A percentile compares a stretch with the other conserved stretches of the same genome.
Evolutionary conservation across 129 eudicot species (phyloP).

Genomic region (Gnaphalium uliginosum): DNA sequence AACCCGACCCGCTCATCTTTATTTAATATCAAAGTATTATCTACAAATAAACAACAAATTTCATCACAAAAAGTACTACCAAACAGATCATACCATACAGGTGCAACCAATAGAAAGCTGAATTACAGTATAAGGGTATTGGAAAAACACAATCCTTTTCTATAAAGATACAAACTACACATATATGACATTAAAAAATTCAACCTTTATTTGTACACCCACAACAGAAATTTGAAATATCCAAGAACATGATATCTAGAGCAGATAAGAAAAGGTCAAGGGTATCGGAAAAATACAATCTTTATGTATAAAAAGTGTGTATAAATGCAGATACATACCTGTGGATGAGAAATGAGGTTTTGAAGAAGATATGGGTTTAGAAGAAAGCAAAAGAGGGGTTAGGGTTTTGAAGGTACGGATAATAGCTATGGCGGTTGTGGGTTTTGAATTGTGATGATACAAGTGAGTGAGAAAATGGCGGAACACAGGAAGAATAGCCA

Average conservation of each 20-base stretch:
- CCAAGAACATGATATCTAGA: no score
- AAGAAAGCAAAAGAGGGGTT: slow-evolving; percentile 37
- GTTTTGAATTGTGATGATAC: slow-evolving; percentile 31
- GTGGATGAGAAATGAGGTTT: slow-evolving; percentile 33
- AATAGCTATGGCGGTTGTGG: slow-evolving; percentile 19
- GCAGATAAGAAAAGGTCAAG: no score
- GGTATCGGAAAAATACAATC: not conserved
- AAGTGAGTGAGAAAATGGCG: slow-evolving; percentile 52
- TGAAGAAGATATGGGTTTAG: slow-evolving; percentile 30
- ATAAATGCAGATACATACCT: not conserved
- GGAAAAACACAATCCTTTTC: not conserved
- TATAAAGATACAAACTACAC: no score
- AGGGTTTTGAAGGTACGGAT: slow-evolving; percentile 35
- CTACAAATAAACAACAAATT: slow-evolving; percentile 27
- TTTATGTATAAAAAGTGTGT: not conserved
- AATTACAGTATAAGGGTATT: not conserved
- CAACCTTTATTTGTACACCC: no score
- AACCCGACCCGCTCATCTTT: slow-evolving; percentile 64
- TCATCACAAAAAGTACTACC: not conserved
- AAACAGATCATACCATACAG: not conserved
- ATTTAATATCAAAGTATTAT: slow-evolving; percentile 42
- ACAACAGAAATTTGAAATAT: no score
- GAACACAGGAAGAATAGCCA: slow-evolving; percentile 47
- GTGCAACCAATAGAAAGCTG: not conserved
- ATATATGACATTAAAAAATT: no score